Conservation (phyloP, 192 early-diverging fungal species). For the Coemansia reversa region DNA sequence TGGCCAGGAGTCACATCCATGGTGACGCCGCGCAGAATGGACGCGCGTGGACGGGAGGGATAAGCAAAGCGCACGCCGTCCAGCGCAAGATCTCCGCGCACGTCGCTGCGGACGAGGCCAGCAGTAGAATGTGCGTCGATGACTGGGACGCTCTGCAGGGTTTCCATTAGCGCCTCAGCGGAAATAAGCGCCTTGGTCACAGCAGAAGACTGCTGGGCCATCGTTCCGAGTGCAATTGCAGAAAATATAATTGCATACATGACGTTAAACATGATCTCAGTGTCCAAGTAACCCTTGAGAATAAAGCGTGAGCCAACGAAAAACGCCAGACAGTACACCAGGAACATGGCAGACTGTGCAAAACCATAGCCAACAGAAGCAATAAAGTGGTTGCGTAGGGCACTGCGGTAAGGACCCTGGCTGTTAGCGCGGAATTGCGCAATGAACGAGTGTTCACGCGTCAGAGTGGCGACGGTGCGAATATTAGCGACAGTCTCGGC, state of each 20-base stretch:
- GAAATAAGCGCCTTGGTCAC: slow-evolving; percentile 78
- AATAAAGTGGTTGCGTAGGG: slow-evolving; percentile 62
- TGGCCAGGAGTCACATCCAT: slow-evolving; percentile 57
- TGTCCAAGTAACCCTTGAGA: slow-evolving; percentile 47
- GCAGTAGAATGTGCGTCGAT: slow-evolving; percentile 59
- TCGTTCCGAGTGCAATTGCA: slow-evolving; percentile 63
- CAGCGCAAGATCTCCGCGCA: slow-evolving; percentile 23
- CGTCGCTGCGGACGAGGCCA: slow-evolving; percentile 35
- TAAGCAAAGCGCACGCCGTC: slow-evolving; percentile 59
- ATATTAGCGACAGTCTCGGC: slow-evolving; percentile 83
- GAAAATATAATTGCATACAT: slow-evolving; percentile 79
- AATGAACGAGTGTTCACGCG: slow-evolving; percentile 70
- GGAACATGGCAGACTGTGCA: slow-evolving; percentile 69
- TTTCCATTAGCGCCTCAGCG: slow-evolving; percentile 66
- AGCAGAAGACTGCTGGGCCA: slow-evolving; percentile 70
- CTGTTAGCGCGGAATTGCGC: slow-evolving; percentile 62
- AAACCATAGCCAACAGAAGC: slow-evolving; percentile 75
- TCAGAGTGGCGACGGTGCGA: slow-evolving; percentile 82
- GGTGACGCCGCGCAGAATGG: slow-evolving; percentile 61
- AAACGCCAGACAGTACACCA: slow-evolving; percentile 73
- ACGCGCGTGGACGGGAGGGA: slow-evolving; percentile 62
- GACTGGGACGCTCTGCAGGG: slow-evolving; percentile 66
- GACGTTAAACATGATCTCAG: slow-evolving; percentile 61
- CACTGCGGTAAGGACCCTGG: slow-evolving; percentile 65
- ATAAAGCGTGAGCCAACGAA: slow-evolving; percentile 71